A percentile compares a stretch with the other conserved stretches of the same genome.
These are phyloP conservation scores for Corylus avellana DNA, from an alignment of 306 rosid genomes.

Conservation along the genomic window DNA sequence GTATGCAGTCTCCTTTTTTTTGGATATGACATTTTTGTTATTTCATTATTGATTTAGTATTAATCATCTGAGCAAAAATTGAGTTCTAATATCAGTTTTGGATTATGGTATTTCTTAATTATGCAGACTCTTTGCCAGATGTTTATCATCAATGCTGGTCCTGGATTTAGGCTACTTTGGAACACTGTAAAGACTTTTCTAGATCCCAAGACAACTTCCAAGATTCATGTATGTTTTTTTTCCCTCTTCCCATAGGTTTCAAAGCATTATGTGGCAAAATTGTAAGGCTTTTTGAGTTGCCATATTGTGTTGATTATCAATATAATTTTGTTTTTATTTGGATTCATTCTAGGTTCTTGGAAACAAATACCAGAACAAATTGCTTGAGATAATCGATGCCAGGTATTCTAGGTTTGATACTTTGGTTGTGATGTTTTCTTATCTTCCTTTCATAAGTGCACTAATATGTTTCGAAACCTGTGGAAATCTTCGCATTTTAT, in stretches of 20 bases:
- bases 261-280: not conserved
- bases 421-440: slow-evolving; percentile 4
- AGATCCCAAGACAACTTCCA: slow-evolving; percentile 95
- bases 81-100: slow-evolving; percentile 4
- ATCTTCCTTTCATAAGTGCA: slow-evolving; percentile 12
- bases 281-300: slow-evolving; percentile 27
- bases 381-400: slow-evolving; percentile 87
- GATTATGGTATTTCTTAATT: slow-evolving; percentile 11
- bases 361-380: slow-evolving; percentile 88
- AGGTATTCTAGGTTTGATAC: slow-evolving; percentile 55
- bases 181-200: slow-evolving; percentile 83
- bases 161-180: slow-evolving; percentile 94
- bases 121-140: slow-evolving; percentile 91
- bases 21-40: slow-evolving; percentile 5
- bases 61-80: not conserved
- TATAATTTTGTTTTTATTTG: slow-evolving; percentile 13
- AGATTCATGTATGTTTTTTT: slow-evolving; percentile 74
- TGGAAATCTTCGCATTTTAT: slow-evolving; percentile 31
- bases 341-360: slow-evolving; percentile 75
- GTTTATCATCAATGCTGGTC: slow-evolving; percentile 97
- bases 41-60: slow-evolving; percentile 20
- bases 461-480: slow-evolving; percentile 19
- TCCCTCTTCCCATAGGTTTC: not conserved
- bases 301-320: not conserved
- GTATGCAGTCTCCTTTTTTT: slow-evolving; percentile 36